phyloP scores from a whole-genome alignment of 1,284 basidiomycete genomes.

The Caloboletus firmus region DNA sequence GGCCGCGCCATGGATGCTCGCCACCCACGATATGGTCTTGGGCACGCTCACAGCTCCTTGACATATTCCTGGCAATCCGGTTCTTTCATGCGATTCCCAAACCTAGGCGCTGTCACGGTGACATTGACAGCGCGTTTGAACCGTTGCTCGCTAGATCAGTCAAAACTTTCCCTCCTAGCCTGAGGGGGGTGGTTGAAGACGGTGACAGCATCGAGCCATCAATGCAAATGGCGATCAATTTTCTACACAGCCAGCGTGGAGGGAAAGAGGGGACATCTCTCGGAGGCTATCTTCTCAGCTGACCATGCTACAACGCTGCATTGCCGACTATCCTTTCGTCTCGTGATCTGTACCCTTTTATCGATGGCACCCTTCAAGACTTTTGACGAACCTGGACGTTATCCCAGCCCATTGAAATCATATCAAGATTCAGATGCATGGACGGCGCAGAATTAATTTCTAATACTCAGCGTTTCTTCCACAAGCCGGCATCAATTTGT shows the following conservation, averaged over 20 bases:
- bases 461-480: slow-evolving; percentile 2
- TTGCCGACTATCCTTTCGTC: not conserved
- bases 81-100: not conserved
- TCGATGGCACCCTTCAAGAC: not conserved
- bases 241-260: not conserved
- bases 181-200: no score
- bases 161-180: not conserved
- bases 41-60: not conserved
- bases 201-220: not conserved
- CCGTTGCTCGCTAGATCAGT: not conserved
- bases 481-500: not conserved
- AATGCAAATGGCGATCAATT: not conserved
- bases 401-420: not conserved
- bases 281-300: no score
- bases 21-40: slow-evolving; percentile 5
- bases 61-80: not conserved
- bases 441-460: not conserved
- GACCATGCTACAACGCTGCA: not conserved
- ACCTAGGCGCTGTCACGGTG: not conserved
- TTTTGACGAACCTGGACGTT: not conserved
- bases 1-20: not conserved
- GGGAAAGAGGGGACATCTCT: slow-evolving; percentile 1
- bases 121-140: not conserved
- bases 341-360: slow-evolving; percentile 10
- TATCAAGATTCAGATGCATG: not conserved